Percentiles rank a stretch among this genome's conserved stretches.
Evolutionary conservation across 179 eudicot species (phyloP).

Genomic region (Silene coronaria): DNA sequence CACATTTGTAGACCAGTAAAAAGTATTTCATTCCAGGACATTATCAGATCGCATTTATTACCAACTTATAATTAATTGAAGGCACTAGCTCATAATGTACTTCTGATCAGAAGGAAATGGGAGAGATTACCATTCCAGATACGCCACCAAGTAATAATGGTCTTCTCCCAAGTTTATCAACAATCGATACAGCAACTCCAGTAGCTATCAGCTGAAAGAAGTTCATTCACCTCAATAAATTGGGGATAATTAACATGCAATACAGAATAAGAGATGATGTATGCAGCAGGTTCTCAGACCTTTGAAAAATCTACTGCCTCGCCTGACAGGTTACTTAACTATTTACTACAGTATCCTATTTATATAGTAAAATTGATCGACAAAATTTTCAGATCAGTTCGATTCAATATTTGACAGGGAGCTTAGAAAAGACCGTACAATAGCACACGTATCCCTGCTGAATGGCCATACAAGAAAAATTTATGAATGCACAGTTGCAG

Average conservation of each 20-base stretch:
- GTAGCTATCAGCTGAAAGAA: slow-evolving; percentile 71
- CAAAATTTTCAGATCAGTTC: not conserved
- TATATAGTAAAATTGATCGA: not conserved
- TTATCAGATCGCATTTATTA: not conserved
- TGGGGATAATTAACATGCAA: slow-evolving; percentile 5
- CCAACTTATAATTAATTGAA: not conserved
- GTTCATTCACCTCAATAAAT: not conserved
- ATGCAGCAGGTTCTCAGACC: slow-evolving; percentile 15
- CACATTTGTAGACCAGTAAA: not conserved
- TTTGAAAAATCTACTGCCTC: not conserved
- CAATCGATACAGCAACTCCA: slow-evolving; percentile 67
- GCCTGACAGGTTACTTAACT: not conserved
- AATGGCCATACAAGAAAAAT: not conserved
- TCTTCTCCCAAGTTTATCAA: slow-evolving; percentile 94
- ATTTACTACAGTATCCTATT: not conserved
- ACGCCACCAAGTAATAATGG: slow-evolving; percentile 95
- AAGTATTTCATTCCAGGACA: not conserved
- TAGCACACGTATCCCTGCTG: not conserved
- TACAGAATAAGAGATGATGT: not conserved
- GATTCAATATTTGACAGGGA: not conserved
- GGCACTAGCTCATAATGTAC: slow-evolving; percentile 5
- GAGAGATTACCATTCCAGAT: slow-evolving; percentile 63
- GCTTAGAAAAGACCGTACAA: not conserved
- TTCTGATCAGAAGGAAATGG: not conserved
- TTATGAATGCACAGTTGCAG: not conserved